phyloP scores from a whole-genome alignment of 2,329 filamentous ascomycete species.

The Claviceps maximensis region DNA sequence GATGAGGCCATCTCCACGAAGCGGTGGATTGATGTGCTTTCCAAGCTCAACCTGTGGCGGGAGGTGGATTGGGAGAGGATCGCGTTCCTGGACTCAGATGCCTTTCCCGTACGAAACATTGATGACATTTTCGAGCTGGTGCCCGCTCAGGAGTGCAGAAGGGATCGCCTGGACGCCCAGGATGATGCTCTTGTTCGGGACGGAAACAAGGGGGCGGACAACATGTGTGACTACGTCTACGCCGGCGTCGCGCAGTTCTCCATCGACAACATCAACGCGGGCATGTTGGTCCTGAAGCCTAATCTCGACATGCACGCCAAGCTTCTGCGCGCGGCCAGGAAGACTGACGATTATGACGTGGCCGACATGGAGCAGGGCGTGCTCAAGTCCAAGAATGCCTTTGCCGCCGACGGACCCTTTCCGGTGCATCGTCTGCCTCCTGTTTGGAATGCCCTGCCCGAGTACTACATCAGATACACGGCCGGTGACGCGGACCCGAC shows the following conservation, averaged over 20 bases:
- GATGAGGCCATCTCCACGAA: background rate
- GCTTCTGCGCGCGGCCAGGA: conserved; percentile 1
- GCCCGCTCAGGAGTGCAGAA: background rate
- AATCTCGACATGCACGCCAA: conserved; percentile 3
- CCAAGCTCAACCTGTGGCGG: conserved; percentile 2
- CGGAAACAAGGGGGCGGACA: background rate
- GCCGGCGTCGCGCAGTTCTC: conserved; percentile 2
- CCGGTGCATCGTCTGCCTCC: background rate
- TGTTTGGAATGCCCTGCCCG: conserved; percentile 2
- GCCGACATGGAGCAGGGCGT: conserved; percentile 2
- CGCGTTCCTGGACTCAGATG: conserved; percentile 2
- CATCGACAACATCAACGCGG: conserved; percentile 3
- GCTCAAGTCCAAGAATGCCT: conserved; percentile 1
- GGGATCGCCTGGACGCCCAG: background rate
- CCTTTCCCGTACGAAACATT: conserved; percentile 1
- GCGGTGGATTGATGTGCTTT: conserved; percentile 3
- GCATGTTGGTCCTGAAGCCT: conserved; percentile 2
- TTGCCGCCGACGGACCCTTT: conserved; percentile 2
- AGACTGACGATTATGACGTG: background rate
- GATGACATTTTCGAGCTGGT: background rate
- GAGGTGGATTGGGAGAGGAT: conserved; percentile 1
- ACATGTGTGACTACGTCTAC: conserved; percentile 3
- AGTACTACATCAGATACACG: background rate
- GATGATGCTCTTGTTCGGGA: background rate
- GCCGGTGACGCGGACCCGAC: background rate